Base-by-base conservation (phyloP, 495 filamentous ascomycete species). In the Xylaria venustula region DNA sequence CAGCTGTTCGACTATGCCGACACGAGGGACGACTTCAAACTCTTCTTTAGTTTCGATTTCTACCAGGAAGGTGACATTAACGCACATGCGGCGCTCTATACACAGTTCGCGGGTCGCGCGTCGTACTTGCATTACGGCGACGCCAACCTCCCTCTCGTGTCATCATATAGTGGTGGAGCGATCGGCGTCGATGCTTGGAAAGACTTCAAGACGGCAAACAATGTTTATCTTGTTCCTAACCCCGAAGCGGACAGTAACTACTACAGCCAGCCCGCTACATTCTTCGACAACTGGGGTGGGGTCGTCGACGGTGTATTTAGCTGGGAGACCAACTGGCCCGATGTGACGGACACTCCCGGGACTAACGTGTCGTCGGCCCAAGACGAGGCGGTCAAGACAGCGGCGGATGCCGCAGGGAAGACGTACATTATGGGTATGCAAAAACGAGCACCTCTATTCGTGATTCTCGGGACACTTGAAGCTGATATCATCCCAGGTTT, bases 11-110 rank as follows among this genome's bases (percentile, higher is more conserved):
- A 70, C 32, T 67, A 64, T 22, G 75, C 74, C 8, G 48, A 44
- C 7, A 26, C 56, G 7, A 48, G 32, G 44, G 55, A 60, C 41
- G 58, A 62, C 28, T 76, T 78, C 60, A 73, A 73, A 64, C 68
- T 76, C 4, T 73, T 78, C 64, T 75, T 78, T 55, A 73, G 69
- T 32, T 77, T 76, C 50, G 75, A 76, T 59, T 73, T 75, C 48
- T 66, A 62, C 53, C 68, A 63, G 26, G 68, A 64, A 17, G 71
- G 50, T 8, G 60, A 67, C 54, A 68, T 71, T 26, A 36, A 36
- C 20, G 57, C 57, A 14, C 71, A 74, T 53, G 69, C 56, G 32
- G 36, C 40, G 23, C 66, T 74, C 23, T 67, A 73, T 48, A 20
- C 11, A 36, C 53, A 64, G 8, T 76, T 71, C 56, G 65, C 61